Conservation (phyloP, 495 filamentous ascomycete species). For the Hyaloscypha finlandica region DNA sequence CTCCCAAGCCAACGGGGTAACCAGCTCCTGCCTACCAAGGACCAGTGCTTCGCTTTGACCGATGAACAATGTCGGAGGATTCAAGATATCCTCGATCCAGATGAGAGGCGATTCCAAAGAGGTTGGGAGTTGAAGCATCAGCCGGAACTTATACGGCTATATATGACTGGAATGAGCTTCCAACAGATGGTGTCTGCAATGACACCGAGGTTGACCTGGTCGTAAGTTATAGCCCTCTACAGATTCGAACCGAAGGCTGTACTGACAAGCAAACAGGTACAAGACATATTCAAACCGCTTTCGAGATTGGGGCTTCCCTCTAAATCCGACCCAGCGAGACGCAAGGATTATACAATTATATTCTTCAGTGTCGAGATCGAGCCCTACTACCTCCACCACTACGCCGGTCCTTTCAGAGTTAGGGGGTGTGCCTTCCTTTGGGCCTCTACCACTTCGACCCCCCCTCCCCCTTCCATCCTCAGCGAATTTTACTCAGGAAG, state of each 20-base stretch:
- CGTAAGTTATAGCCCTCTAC: conserved; percentile 6
- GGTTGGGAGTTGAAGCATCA: conserved; percentile 17
- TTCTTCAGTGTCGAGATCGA: conserved; percentile 1
- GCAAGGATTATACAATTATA: conserved; percentile 9
- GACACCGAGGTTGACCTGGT: conserved; percentile 18
- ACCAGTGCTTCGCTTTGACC: conserved; percentile 17
- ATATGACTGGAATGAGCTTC: conserved; percentile 25
- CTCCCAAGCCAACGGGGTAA: too few species aligned
- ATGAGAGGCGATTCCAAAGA: conserved; percentile 6
- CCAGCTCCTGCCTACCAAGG: conserved; percentile 17
- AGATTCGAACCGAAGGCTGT: background rate
- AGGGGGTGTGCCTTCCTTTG: too few species aligned
- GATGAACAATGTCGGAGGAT: conserved; percentile 21
- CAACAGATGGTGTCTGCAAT: conserved; percentile 12
- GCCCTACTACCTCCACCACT: background rate
- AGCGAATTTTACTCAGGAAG: too few species aligned
- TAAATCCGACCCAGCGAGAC: conserved; percentile 9
- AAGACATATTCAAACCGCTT: conserved; percentile 22
- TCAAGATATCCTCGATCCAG: conserved; percentile 13
- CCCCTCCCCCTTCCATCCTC: too few species aligned
- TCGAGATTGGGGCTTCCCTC: conserved; percentile 19
- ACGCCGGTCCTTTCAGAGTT: too few species aligned
- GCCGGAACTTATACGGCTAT: conserved; percentile 15
- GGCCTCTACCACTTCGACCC: too few species aligned
- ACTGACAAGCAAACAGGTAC: conserved; percentile 8